These are phyloP conservation scores for Lomentospora prolificans DNA, from an alignment of 2,329 filamentous ascomycete species.

Conservation along the genomic window DNA sequence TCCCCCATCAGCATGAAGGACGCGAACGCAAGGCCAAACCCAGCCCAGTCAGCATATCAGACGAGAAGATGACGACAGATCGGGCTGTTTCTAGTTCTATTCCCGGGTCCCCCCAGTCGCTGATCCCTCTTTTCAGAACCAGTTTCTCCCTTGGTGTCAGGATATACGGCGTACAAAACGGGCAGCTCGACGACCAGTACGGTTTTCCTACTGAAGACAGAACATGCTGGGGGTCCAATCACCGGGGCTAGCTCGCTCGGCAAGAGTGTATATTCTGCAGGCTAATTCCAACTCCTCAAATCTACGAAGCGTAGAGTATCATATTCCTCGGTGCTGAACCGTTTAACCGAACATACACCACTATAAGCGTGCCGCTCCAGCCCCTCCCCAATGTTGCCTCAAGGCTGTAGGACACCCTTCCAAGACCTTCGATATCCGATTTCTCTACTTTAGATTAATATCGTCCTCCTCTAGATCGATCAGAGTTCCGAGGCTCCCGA, in stretches of 20 bases:
- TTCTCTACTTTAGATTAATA: background rate
- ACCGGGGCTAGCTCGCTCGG: too few relatives aligned
- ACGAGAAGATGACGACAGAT: background rate
- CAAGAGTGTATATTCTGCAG: background rate
- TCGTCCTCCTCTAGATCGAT: background rate
- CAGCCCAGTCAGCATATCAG: background rate
- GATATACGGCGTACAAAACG: too few relatives aligned
- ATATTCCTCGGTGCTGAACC: background rate
- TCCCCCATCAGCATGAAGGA: background rate
- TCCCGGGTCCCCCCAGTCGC: background rate
- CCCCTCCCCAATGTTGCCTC: background rate
- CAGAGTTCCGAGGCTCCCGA: background rate
- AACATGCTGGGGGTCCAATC: too few relatives aligned
- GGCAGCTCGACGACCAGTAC: too few relatives aligned
- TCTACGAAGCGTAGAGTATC: background rate
- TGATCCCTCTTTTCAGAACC: background rate
- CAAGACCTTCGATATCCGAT: too few relatives aligned
- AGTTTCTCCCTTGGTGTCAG: too few relatives aligned
- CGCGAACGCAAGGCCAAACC: background rate
- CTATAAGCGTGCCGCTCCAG: background rate
- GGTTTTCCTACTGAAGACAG: too few relatives aligned
- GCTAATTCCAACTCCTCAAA: background rate
- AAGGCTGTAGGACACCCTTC: too few relatives aligned
- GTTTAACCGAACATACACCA: background rate
- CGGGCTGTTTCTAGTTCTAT: constrained; percentile 1